Percentiles rank a stretch among this genome's conserved stretches.
phyloP scores from a whole-genome alignment of 306 rosid genomes.

The Biancaea sappan region DNA sequence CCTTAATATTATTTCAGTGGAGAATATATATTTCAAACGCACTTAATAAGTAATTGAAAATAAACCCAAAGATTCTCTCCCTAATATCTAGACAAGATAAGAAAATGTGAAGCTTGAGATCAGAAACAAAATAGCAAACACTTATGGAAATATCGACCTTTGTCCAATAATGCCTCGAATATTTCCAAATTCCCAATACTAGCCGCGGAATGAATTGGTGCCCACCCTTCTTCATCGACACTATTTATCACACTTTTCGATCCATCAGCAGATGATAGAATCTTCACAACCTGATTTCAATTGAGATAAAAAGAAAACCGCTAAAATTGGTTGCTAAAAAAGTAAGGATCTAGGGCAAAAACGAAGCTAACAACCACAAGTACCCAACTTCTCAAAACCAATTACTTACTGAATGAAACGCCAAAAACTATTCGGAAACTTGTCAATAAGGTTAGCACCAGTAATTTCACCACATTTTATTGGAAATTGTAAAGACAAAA shows the following conservation, averaged over 20 bases:
- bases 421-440: neutral
- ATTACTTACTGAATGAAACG: neutral
- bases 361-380: neutral
- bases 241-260: conserved; percentile 54
- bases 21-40: conserved; percentile 14
- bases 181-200: conserved; percentile 74
- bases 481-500: neutral
- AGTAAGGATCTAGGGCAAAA: neutral
- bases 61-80: neutral
- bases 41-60: neutral
- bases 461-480: neutral
- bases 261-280: conserved; percentile 55
- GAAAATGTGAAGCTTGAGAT: neutral
- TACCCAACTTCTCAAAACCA: conserved; percentile 3
- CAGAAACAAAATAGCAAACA: neutral
- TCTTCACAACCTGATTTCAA: conserved; percentile 59
- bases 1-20: neutral
- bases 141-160: conserved; percentile 42
- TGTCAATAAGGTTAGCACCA: neutral
- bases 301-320: neutral
- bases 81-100: neutral
- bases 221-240: conserved; percentile 95
- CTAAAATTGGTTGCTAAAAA: neutral
- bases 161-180: conserved; percentile 56
- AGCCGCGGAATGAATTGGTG: conserved; percentile 88